Evolutionary conservation across 805 yeast genomes (phyloP).

Genomic region (Lipomyces japonicus): DNA sequence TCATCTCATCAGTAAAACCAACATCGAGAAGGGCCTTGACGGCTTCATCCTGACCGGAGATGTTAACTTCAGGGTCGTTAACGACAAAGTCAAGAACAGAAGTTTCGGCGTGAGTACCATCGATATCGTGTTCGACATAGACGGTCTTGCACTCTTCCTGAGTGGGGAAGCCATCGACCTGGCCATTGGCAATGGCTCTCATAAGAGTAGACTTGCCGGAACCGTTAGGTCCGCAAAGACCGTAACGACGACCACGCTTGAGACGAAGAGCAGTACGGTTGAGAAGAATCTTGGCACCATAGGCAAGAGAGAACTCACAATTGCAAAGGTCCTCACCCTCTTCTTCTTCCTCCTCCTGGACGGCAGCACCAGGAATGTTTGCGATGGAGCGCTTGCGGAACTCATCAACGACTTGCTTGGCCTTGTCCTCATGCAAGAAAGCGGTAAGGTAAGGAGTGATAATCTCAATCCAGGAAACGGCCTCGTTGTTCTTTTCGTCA

Average conservation of each 20-base stretch:
- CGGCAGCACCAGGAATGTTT: slow-evolving; percentile 95
- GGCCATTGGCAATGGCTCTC: slow-evolving; percentile 97
- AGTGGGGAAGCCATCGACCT: slow-evolving; percentile 99
- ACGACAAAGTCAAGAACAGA: slow-evolving; percentile 91
- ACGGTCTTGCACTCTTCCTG: slow-evolving; percentile 99
- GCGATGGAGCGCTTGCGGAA: slow-evolving; percentile 95
- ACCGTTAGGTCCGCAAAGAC: slow-evolving; percentile 99
- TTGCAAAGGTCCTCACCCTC: slow-evolving; percentile 99
- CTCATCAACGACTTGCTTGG: slow-evolving; percentile 86
- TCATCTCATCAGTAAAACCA: slow-evolving; percentile 92
- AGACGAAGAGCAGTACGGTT: slow-evolving; percentile 99
- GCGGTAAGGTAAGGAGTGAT: slow-evolving; percentile 92
- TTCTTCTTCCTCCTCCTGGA: slow-evolving; percentile 85
- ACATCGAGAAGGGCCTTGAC: slow-evolving; percentile 83
- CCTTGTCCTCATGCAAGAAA: slow-evolving; percentile 89
- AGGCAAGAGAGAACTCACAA: slow-evolving; percentile 99
- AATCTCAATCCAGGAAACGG: slow-evolving; percentile 83
- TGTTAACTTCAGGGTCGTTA: slow-evolving; percentile 65
- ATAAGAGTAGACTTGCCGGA: slow-evolving; percentile 99
- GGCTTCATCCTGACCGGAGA: slow-evolving; percentile 65
- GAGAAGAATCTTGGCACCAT: slow-evolving; percentile 99
- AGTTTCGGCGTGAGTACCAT: slow-evolving; percentile 96
- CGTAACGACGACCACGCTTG: slow-evolving; percentile 98
- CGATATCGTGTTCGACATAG: slow-evolving; percentile 99
- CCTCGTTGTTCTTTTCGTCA: slow-evolving; percentile 95